phyloP scores from a whole-genome alignment of 352 stramenopile genomes.

The Phytopythium aichiense region DNA sequence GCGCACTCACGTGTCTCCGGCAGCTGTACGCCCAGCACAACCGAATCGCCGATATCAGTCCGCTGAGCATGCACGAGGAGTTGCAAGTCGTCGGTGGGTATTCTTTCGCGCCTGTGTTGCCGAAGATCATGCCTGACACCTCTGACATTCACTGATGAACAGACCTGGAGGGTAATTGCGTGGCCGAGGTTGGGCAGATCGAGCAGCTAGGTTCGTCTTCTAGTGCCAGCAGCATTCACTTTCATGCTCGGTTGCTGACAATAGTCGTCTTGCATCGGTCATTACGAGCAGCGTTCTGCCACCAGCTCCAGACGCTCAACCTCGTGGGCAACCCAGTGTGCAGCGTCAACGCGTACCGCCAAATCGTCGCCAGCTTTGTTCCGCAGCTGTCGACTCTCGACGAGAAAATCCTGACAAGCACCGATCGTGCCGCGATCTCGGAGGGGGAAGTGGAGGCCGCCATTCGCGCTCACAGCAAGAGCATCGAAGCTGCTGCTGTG shows the following conservation, averaged over 20 bases:
- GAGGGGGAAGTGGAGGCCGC: constrained; percentile 46
- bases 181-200: constrained; percentile 70
- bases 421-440: constrained; percentile 36
- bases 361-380: constrained; percentile 68
- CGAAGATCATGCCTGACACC: not conserved
- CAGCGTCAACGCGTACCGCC: constrained; percentile 47
- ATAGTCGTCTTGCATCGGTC: not conserved
- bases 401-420: constrained; percentile 28
- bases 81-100: constrained; percentile 63
- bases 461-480: constrained; percentile 25
- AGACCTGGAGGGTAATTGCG: constrained; percentile 71
- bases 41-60: constrained; percentile 71
- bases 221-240: not conserved
- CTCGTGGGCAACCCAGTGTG: constrained; percentile 68
- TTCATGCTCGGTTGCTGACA: not conserved
- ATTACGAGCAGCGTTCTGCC: constrained; percentile 45
- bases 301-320: constrained; percentile 53
- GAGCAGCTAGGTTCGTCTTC: constrained; percentile 60
- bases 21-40: constrained; percentile 82
- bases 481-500: constrained; percentile 1
- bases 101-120: not conserved
- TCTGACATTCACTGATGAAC: not conserved
- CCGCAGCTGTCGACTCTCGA: constrained; percentile 67
- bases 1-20: constrained; percentile 67
- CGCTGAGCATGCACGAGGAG: constrained; percentile 82